Percentiles rank a stretch among this genome's conserved stretches.
Conservation (phyloP, 352 stramenopile species). For the Phytophthora melonis region DNA sequence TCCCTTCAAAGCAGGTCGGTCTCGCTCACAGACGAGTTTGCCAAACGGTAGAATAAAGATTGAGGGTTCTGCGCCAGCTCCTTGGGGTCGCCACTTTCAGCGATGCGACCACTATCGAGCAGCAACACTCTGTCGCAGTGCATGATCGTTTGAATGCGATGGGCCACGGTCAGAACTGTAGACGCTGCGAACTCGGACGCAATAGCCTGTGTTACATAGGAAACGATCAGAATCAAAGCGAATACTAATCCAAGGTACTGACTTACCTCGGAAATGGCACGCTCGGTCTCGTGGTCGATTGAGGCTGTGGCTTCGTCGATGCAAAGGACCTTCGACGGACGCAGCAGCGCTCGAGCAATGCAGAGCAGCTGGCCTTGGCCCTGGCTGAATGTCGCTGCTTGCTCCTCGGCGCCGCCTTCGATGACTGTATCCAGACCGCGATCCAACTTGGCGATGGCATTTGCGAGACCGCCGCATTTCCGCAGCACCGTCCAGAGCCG, state of each 20-base stretch:
- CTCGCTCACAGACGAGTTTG: constrained; percentile 24
- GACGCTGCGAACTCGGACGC: constrained; percentile 92
- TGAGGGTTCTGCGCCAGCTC: constrained; percentile 42
- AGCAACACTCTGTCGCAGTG: constrained; percentile 91
- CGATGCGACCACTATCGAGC: constrained; percentile 64
- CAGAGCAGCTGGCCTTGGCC: constrained; percentile 83
- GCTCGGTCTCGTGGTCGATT: constrained; percentile 92
- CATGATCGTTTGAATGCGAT: constrained; percentile 97
- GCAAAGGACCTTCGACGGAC: constrained; percentile 93
- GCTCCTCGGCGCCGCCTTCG: constrained; percentile 46
- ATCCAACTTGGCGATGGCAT: constrained; percentile 51
- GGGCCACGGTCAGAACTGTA: constrained; percentile 98
- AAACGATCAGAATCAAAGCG: constrained; percentile 3
- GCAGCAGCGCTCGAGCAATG: constrained; percentile 83
- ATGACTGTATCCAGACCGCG: constrained; percentile 63
- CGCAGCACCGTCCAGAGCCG: constrained; percentile 67
- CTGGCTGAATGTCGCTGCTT: constrained; percentile 65
- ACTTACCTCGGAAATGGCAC: constrained; percentile 76
- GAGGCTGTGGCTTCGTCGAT: constrained; percentile 93
- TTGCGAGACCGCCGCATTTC: constrained; percentile 57
- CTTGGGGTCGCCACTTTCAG: constrained; percentile 58
- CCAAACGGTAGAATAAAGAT: constrained; percentile 60
- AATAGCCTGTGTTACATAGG: constrained; percentile 72
- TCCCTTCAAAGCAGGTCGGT: constrained; percentile 13
- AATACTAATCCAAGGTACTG: constrained; percentile 3